A percentile compares a stretch with the other conserved stretches of the same genome.
Evolutionary conservation across 306 rosid species (phyloP).

Genomic region (Prunus dulcis): DNA sequence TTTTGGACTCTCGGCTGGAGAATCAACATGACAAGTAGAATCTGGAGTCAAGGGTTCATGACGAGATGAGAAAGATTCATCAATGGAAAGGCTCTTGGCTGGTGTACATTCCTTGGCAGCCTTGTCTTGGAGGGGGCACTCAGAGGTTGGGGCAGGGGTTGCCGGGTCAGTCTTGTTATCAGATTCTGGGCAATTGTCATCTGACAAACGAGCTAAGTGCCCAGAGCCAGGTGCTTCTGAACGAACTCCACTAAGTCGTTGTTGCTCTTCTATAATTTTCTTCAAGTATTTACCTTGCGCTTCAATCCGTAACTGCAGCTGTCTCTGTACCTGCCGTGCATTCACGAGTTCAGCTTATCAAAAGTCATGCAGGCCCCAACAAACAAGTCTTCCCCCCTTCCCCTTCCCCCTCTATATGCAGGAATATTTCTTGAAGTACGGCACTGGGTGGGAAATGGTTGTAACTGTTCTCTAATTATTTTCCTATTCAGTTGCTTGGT

Average conservation of each 20-base stretch:
- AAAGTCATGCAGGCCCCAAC: neutral
- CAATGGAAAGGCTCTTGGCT: constrained; percentile 71
- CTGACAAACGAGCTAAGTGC: constrained; percentile 34
- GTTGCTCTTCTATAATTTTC: constrained; percentile 98
- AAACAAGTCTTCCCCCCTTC: neutral
- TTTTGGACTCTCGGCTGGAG: constrained; percentile 65
- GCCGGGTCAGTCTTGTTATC: constrained; percentile 79
- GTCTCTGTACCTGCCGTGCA: constrained; percentile 89
- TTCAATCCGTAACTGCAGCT: constrained; percentile 88
- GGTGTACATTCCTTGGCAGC: constrained; percentile 60
- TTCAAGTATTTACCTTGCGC: constrained; percentile 97
- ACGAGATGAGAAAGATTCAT: constrained; percentile 79
- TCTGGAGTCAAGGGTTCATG: constrained; percentile 88
- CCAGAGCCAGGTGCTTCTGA: constrained; percentile 62
- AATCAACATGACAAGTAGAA: constrained; percentile 66
- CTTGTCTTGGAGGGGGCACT: constrained; percentile 60
- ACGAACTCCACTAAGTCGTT: constrained; percentile 74
- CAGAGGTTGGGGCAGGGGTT: constrained; percentile 82
- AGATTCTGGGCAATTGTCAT: constrained; percentile 47
- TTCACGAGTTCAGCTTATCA: constrained; percentile 1
- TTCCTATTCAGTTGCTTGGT: neutral
- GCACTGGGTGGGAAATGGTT: neutral
- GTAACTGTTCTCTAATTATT: neutral
- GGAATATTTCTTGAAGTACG: neutral
- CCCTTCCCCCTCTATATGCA: neutral